Evolutionary conservation across 2,329 filamentous ascomycete species (phyloP), one percentile per base, ranked within the genome.

Genomic region (Boeremia exigua): DNA sequence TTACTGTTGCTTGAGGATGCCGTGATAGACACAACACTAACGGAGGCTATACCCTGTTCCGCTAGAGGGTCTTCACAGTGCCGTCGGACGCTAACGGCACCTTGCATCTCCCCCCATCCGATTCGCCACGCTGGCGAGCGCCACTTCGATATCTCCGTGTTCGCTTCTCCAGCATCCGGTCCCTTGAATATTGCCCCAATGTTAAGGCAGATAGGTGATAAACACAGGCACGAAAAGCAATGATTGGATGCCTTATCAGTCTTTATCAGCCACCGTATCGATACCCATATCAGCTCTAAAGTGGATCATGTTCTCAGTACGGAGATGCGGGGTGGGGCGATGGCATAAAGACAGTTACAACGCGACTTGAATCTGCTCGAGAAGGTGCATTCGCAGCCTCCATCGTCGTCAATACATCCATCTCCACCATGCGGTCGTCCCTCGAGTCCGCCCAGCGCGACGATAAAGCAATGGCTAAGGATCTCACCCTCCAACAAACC

Each of bases 21-120:
- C 29, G 32, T n/a, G 32, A 34, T n/a, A 12, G 32, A n/a, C 86
- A 36, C 86, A 86, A 19, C n/a, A 19, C 44, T 30, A 37, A 29
- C 23, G 44, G 33, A 46, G 12, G 37, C 37, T n/a, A 40, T 6
- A 23, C 19, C 5, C 19, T 23, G 19, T 23, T 23, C 3, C 2
- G 17, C 36, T 19, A 17, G 8, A 38, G 29, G 23, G 11, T 3
- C 2, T 8, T 38, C 9, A 23, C 19, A 23, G 43, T 44, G 4
- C 44, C 44, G 44, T 5, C 44, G 33, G 44, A 38, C 44, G 44
- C 44, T 47, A 47, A 47, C 44, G 44, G 44, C 25, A 47, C 14
- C 33, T 29, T 37, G 33, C 44, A 37, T 47, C 23, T n/a, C 3
- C 19, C 23, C 2, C 15, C 37, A 47, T 47, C 33, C 12, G 15